A percentile compares a stretch with the other conserved stretches of the same genome.
phyloP scores from a whole-genome alignment of 129 eudicot genomes.

The Helianthus tuberosus region DNA sequence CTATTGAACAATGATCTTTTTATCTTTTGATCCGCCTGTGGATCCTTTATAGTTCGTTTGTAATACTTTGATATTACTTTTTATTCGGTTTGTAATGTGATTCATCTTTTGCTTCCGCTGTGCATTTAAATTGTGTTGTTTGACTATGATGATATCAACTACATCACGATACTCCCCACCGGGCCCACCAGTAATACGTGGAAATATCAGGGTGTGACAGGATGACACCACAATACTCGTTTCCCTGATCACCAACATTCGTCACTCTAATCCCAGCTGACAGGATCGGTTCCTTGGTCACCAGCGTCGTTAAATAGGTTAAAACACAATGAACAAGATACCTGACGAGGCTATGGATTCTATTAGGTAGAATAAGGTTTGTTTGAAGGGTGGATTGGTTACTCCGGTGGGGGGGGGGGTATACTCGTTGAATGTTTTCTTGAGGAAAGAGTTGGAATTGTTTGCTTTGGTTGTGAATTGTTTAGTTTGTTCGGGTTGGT shows the following conservation, averaged over 20 bases:
- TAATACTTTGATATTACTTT: no score
- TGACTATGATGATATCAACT: no score
- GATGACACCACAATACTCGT: slow-evolving; percentile 41
- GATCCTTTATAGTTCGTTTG: no score
- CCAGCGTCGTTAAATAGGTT: slow-evolving; percentile 71
- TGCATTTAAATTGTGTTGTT: no score
- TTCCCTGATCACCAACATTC: slow-evolving; percentile 53
- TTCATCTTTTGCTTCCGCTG: no score
- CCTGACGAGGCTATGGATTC: slow-evolving; percentile 58
- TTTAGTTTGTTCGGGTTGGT: slow-evolving; percentile 67
- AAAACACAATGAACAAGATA: slow-evolving; percentile 39
- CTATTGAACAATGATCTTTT: no score
- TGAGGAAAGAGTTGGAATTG: slow-evolving; percentile 60
- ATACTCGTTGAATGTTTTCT: slow-evolving; percentile 50
- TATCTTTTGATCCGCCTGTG: no score
- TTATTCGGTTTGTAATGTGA: no score
- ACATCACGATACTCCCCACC: no score
- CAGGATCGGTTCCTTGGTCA: slow-evolving; percentile 76
- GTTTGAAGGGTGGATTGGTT: slow-evolving; percentile 60
- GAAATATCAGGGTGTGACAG: no score
- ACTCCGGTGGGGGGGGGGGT: slow-evolving; percentile 74
- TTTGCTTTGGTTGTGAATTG: slow-evolving; percentile 69
- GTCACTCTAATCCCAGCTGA: slow-evolving; percentile 81
- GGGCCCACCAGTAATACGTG: no score
- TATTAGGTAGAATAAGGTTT: slow-evolving; percentile 66